A percentile compares a stretch with the other conserved stretches of the same genome.
phyloP scores from a whole-genome alignment of 148 eudicot genomes.

The Hydrangea macrophylla region DNA sequence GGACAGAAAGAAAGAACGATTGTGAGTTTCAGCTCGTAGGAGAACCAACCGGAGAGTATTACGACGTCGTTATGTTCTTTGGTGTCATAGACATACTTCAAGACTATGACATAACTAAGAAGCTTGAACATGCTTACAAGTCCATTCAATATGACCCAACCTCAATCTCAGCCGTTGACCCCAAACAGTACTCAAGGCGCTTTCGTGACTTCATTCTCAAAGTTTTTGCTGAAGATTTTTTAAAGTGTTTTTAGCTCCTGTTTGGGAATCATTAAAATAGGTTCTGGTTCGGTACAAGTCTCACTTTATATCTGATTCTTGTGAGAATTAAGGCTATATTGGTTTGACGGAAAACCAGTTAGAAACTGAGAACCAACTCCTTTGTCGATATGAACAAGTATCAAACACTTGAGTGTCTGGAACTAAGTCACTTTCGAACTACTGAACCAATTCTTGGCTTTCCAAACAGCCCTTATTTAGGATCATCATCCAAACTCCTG shows the following conservation, averaged over 20 bases:
- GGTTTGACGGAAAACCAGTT: too few species aligned
- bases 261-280: not conserved
- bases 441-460: too few species aligned
- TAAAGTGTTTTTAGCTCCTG: not conserved
- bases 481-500: not conserved
- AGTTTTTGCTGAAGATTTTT: conserved; percentile 53
- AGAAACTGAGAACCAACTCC: too few species aligned
- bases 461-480: too few species aligned
- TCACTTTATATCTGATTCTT: not conserved
- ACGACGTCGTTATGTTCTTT: conserved; percentile 84
- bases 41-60: conserved; percentile 81
- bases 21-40: conserved; percentile 49
- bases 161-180: conserved; percentile 86
- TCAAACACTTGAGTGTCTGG: too few species aligned
- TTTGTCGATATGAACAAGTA: too few species aligned
- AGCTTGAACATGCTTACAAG: conserved; percentile 93
- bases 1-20: conserved; percentile 48
- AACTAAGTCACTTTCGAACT: too few species aligned
- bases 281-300: not conserved
- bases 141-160: conserved; percentile 83
- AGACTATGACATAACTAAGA: conserved; percentile 92
- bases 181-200: conserved; percentile 69
- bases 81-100: conserved; percentile 95
- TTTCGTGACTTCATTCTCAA: conserved; percentile 78
- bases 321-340: too few species aligned